Evolutionary conservation across 2,329 filamentous ascomycete genomes (phyloP), one percentile per base, ranked within the genome.

Genomic region (Pseudogymnoascus sp.): DNA sequence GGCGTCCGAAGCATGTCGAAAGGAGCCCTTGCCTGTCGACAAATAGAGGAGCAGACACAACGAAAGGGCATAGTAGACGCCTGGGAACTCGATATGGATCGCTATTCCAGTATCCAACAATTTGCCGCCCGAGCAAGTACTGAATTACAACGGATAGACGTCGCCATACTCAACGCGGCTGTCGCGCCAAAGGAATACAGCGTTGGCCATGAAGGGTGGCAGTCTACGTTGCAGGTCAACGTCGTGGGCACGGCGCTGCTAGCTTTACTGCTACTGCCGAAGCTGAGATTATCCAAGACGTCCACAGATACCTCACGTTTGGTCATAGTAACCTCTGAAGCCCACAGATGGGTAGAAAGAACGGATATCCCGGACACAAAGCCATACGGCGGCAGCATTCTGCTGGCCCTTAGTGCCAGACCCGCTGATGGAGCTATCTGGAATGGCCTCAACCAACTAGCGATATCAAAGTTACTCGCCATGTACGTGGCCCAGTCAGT

Each of bases 1-100:
- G 78, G 69, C 3, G 76, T 78, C 1, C 72, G 78, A 7, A 69
- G 68, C 37, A 58, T 72, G 2, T 65, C 69, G 4, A 73, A 74
- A 64, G 77, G 73, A 21, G 67, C 72, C 58, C 65, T 63, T 12
- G 75, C 75, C 1, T 69, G 69, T 15, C 58, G 62, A 10, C 64
- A 68, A 6, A 71, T 77, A 37, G 65, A 71, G 58, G 61, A 63
- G 21, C 48, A 59, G 10, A 65, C 64, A 10, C 21, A 58, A n/a
- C 58, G 37, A 10, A 27, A 29, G 10, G 60, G 58, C 18, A 60
- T 66, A 8, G 31, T 64, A 9, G 63, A 67, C 31, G 65, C 66
- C 33, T 67, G 66, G 68, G 39, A 64, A 37, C 25, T 69, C 6
- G 64, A 69, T 29, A 13, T 70, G 13, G 60, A 58, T 25, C 62